Percentiles rank a stretch among this genome's conserved stretches.
Conservation (phyloP, 345 rosid species). For the Chamaenerion angustifolium region DNA sequence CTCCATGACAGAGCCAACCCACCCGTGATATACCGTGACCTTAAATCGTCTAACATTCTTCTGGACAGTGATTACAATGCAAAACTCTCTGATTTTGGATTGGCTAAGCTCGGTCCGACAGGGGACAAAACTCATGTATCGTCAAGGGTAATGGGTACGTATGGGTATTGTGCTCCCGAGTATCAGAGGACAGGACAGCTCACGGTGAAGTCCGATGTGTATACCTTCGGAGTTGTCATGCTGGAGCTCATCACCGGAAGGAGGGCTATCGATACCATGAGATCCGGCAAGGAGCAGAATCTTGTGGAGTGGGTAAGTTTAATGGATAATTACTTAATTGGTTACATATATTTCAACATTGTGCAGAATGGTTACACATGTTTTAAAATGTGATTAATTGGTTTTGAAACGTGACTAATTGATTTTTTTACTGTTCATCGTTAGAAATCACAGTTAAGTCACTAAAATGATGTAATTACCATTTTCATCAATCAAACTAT, state of each 20-base stretch:
- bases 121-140: constrained; percentile 4
- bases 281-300: constrained; percentile 10
- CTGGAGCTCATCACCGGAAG: constrained; percentile 14
- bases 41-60: constrained; percentile 13
- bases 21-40: constrained; percentile 8
- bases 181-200: constrained; percentile 8
- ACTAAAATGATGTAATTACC: too few relatives aligned
- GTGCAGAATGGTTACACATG: too few relatives aligned
- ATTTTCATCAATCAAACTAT: too few relatives aligned
- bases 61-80: constrained; percentile 2
- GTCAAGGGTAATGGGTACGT: constrained; percentile 13
- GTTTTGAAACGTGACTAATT: too few relatives aligned
- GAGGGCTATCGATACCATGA: constrained; percentile 11
- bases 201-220: constrained; percentile 13
- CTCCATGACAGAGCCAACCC: constrained; percentile 15
- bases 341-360: too few relatives aligned
- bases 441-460: too few relatives aligned
- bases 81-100: constrained; percentile 11
- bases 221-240: constrained; percentile 12
- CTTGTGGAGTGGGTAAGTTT: constrained; percentile 15
- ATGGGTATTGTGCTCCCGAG: constrained; percentile 13
- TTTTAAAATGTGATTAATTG: too few relatives aligned
- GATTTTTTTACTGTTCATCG: too few relatives aligned
- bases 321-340: too few relatives aligned
- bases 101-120: constrained; percentile 10